Base-by-base conservation (phyloP, 148 eudicot genomes). In the Fagopyrum tataricum region DNA sequence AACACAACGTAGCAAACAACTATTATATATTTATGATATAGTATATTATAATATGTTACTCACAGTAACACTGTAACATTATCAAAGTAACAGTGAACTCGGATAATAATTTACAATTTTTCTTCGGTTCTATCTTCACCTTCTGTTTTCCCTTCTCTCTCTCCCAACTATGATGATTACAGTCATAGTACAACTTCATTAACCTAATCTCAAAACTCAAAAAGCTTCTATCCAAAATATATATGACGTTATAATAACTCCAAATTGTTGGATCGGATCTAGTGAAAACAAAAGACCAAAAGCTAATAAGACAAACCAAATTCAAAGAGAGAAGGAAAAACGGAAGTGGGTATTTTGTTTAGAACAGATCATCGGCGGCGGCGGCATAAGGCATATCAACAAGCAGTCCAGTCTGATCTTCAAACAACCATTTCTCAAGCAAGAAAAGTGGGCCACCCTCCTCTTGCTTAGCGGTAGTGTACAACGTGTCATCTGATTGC, bases 401-500 rank as follows among this genome's bases (percentile, higher is more conserved):
- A 56, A 90, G 77, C 42, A 81, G 11, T 62, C 75, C 82, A 12
- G 84, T 90, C 39, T 83, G 91, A 26, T 90, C 96, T 15, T 90
- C 96, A 79, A 90, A 80, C 48, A 90, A 76, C 96, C 96, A 90
- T 55, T 90, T 90, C 82, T 90, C 96, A 6, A 90, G 69, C 52
- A 86, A 51, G 39, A 83, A 76, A 0, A 88, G 77, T 14, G 96
- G 88, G 76, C 78, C 48, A 79, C 1, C 44, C 58, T 44, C 72
- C 61, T 44, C 41, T 56, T 26, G 23, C 73, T 70, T 56, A 17
- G 56, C n/a, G 6, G 84, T 83, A 31, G 37, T 31, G 37, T 31
- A 31, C 78, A 77, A 82, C 47, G 78, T 84, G 79, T 81, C 79
- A 39, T 69, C 81, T 3, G 71, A 76, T 21, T 64, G 71, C 74